These are phyloP conservation scores for Bryopsis sp. DNA, from an alignment of 139 green algal species.

Conservation along the genomic window DNA sequence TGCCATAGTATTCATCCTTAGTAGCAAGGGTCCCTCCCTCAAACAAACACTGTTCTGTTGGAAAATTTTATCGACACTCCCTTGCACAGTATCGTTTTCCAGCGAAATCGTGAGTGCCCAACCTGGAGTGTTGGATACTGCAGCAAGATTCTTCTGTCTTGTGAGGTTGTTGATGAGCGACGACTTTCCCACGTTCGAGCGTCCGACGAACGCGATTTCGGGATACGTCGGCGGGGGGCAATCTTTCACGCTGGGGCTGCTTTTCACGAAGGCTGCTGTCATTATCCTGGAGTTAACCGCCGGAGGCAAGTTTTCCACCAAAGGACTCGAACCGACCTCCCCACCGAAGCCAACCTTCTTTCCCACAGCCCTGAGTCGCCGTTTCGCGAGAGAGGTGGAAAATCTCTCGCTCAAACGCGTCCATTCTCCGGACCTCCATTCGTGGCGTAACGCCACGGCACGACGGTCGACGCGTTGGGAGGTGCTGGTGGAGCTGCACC, in stretches of 20 bases:
- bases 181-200: constrained; percentile 96
- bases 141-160: constrained; percentile 54
- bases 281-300: constrained; percentile 28
- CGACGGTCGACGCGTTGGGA: too few species aligned
- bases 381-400: too few species aligned
- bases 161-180: constrained; percentile 95
- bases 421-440: too few species aligned
- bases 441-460: too few species aligned
- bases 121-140: constrained; percentile 91
- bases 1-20: too few species aligned
- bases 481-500: too few species aligned
- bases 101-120: not conserved
- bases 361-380: too few species aligned
- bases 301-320: constrained; percentile 19
- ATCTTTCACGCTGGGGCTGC: constrained; percentile 42
- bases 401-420: too few species aligned
- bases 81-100: not conserved
- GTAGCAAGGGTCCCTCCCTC: too few species aligned
- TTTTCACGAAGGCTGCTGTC: constrained; percentile 58
- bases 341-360: too few species aligned
- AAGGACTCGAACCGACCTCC: not conserved
- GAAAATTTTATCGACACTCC: too few species aligned
- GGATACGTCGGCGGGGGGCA: constrained; percentile 59
- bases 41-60: too few species aligned
- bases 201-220: constrained; percentile 93